A percentile compares a stretch with the other conserved stretches of the same genome.
Evolutionary conservation across 148 eudicot species (phyloP).

Genomic region (Beta vulgaris): DNA sequence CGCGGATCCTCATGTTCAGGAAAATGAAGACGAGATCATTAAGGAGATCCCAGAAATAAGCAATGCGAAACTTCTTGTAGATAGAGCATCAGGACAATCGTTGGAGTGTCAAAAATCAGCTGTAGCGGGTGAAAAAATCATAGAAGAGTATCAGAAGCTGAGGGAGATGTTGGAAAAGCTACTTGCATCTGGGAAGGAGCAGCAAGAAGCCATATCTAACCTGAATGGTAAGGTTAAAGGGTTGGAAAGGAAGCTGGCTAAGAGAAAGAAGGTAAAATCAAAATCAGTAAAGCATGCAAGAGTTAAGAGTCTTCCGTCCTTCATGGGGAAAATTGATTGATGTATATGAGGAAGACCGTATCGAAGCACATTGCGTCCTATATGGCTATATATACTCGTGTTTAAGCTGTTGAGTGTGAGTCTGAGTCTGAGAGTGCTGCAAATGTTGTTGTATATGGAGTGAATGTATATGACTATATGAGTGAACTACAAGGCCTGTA

Average conservation of each 20-base stretch:
- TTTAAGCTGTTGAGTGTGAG: too few species aligned
- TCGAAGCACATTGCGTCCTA: slow-evolving; percentile 26
- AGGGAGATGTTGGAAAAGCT: slow-evolving; percentile 54
- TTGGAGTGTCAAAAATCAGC: not conserved
- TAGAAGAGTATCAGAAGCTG: slow-evolving; percentile 59
- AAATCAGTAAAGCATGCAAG: slow-evolving; percentile 28
- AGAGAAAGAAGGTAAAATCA: slow-evolving; percentile 38
- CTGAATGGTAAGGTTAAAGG: slow-evolving; percentile 54
- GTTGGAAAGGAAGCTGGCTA: slow-evolving; percentile 54
- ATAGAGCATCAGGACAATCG: not conserved
- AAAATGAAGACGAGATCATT: too few species aligned
- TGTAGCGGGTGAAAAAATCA: slow-evolving; percentile 6
- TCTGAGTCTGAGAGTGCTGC: not conserved
- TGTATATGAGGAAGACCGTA: too few species aligned
- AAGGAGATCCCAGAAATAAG: too few species aligned
- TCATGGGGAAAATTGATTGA: too few species aligned
- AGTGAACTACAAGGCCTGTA: not conserved
- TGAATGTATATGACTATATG: too few species aligned
- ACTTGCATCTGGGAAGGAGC: slow-evolving; percentile 56
- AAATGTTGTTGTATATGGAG: not conserved
- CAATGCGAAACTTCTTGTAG: too few species aligned
- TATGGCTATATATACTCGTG: too few species aligned
- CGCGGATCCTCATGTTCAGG: not conserved
- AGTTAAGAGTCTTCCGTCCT: slow-evolving; percentile 8
- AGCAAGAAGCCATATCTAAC: slow-evolving; percentile 47